A percentile compares a stretch with the other conserved stretches of the same genome.
Evolutionary conservation across 495 filamentous ascomycete species (phyloP).

Genomic region (Hapsidospora chrysogenum): DNA sequence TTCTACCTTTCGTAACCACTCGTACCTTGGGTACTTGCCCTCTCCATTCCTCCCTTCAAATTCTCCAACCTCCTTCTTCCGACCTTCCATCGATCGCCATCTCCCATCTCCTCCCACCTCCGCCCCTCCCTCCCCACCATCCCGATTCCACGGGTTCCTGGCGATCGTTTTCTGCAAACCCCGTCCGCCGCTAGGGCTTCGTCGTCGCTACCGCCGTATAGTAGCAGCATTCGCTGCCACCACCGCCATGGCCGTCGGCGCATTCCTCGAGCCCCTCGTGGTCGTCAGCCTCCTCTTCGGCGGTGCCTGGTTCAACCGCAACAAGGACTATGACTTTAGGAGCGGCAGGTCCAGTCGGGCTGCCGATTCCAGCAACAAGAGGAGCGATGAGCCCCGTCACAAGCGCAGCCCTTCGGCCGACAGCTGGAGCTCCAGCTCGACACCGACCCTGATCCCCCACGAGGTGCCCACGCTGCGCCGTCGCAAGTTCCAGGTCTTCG

Average conservation of each 20-base stretch:
- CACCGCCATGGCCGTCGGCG: conserved; percentile 17
- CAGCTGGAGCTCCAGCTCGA: neutral
- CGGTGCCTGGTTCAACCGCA: conserved; percentile 18
- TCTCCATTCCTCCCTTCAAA: too few species aligned
- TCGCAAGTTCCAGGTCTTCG: neutral
- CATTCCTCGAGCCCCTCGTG: conserved; percentile 15
- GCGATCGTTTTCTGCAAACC: too few species aligned
- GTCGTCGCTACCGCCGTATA: too few species aligned
- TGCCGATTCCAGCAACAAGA: neutral
- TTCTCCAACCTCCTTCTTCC: too few species aligned
- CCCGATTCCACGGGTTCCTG: too few species aligned
- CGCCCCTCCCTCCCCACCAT: too few species aligned
- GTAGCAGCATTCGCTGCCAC: too few species aligned
- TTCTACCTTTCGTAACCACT: too few species aligned
- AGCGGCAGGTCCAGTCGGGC: neutral
- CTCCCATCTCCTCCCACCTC: too few species aligned
- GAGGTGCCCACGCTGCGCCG: neutral
- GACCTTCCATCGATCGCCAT: too few species aligned
- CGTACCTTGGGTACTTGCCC: too few species aligned
- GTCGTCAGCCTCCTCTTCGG: conserved; percentile 15
- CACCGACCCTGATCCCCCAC: neutral
- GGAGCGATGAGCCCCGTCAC: neutral
- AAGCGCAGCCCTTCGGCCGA: neutral
- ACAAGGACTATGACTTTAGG: conserved; percentile 6
- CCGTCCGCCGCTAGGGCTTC: too few species aligned